phyloP scores from a whole-genome alignment of 805 yeast species.

The Candida incommunis region DNA sequence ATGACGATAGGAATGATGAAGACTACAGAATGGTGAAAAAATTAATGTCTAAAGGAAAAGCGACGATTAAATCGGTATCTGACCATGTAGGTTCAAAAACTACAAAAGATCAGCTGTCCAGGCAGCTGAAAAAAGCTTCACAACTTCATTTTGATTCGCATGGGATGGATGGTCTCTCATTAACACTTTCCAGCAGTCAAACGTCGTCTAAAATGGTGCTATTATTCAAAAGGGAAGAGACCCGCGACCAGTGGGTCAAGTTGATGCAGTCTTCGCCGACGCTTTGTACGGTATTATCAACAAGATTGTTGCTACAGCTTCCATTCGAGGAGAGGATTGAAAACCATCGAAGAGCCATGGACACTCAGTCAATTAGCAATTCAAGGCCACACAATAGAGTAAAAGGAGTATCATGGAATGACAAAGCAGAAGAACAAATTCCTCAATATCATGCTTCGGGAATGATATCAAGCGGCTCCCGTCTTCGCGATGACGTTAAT shows the following conservation, averaged over 20 bases:
- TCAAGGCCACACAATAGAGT: too few relatives aligned
- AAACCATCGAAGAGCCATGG: too few relatives aligned
- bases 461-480: too few relatives aligned
- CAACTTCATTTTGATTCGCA: neutral
- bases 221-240: neutral
- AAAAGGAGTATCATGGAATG: too few relatives aligned
- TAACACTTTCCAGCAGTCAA: neutral
- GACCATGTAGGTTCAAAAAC: neutral
- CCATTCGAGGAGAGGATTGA: neutral
- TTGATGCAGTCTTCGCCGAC: neutral
- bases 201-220: neutral
- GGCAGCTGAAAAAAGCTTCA: neutral
- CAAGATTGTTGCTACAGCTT: neutral
- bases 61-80: neutral
- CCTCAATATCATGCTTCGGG: too few relatives aligned
- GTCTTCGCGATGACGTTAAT: too few relatives aligned
- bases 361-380: too few relatives aligned
- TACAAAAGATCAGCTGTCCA: neutral
- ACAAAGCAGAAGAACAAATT: too few relatives aligned
- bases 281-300: neutral
- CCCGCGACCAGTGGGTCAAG: neutral
- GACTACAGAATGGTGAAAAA: neutral
- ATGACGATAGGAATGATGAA: neutral
- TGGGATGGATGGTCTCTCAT: neutral
- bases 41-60: neutral